Percentiles rank a stretch among this genome's conserved stretches.
Evolutionary conservation across 305 asterid genomes (phyloP).

Genomic region (Solanum hybrid): DNA sequence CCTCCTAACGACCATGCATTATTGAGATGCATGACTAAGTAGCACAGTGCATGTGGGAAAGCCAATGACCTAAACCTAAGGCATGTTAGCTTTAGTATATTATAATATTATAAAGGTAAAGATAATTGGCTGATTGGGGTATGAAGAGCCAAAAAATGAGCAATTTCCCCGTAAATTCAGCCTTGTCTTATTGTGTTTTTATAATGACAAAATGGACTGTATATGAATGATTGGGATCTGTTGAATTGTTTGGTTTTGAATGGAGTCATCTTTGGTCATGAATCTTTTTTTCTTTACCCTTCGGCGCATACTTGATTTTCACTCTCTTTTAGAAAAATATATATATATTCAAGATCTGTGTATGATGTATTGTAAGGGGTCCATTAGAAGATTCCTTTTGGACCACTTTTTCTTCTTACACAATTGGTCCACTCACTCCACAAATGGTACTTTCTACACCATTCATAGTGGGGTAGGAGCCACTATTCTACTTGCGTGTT

Average conservation of each 20-base stretch:
- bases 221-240: conserved; percentile 2
- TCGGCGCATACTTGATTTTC: neutral
- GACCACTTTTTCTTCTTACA: neutral
- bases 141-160: conserved; percentile 20
- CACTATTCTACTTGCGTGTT: neutral
- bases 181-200: conserved; percentile 2
- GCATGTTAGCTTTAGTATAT: conserved; percentile 1
- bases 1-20: neutral
- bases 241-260: conserved; percentile 12
- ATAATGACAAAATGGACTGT: neutral
- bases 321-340: neutral
- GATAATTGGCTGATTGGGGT: conserved; percentile 21
- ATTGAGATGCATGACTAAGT: neutral
- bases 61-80: neutral
- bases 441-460: neutral
- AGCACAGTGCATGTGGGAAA: conserved; percentile 3
- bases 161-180: conserved; percentile 35
- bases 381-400: neutral
- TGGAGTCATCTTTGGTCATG: conserved; percentile 15
- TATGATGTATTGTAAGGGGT: neutral
- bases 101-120: conserved; percentile 3
- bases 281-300: neutral
- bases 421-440: neutral
- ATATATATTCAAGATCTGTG: neutral
- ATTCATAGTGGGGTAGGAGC: neutral